Evolutionary conservation across 177 flowering plant species (phyloP).

Genomic region (Telopea speciosissima): DNA sequence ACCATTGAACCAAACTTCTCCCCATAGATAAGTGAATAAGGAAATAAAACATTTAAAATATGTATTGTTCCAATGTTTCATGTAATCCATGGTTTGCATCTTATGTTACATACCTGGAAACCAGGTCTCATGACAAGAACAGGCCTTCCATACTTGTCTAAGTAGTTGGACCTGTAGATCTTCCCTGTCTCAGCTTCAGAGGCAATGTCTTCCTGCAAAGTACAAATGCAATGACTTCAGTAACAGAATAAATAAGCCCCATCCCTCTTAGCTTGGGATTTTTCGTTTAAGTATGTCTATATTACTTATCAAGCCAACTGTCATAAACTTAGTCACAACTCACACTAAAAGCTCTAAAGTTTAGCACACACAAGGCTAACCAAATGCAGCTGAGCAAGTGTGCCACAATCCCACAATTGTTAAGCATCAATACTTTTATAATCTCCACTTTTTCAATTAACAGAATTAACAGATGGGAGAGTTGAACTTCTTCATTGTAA

Average conservation of each 20-base stretch:
- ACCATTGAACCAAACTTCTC: neutral
- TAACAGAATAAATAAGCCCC: neutral
- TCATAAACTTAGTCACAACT: neutral
- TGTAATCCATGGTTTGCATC: neutral
- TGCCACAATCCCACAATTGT: neutral
- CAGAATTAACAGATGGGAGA: too few relatives aligned
- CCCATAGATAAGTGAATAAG: neutral
- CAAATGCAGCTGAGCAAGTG: neutral
- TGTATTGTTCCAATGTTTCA: neutral
- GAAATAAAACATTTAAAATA: neutral
- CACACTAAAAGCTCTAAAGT: neutral
- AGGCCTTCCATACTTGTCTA: constrained; percentile 69
- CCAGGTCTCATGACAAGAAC: constrained; percentile 86
- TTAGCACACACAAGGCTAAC: neutral
- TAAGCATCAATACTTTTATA: neutral
- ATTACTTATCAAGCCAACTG: neutral
- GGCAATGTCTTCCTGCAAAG: constrained; percentile 31
- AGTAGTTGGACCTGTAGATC: constrained; percentile 53
- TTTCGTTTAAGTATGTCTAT: too few relatives aligned
- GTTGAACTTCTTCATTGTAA: too few relatives aligned
- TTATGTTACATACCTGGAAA: constrained; percentile 40
- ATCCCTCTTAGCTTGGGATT: neutral
- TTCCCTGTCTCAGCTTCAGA: constrained; percentile 80
- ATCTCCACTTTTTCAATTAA: too few relatives aligned
- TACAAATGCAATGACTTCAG: constrained; percentile 2